Conservation (phyloP, 2,329 filamentous ascomycete species). For the Aspergillus bombycis region DNA sequence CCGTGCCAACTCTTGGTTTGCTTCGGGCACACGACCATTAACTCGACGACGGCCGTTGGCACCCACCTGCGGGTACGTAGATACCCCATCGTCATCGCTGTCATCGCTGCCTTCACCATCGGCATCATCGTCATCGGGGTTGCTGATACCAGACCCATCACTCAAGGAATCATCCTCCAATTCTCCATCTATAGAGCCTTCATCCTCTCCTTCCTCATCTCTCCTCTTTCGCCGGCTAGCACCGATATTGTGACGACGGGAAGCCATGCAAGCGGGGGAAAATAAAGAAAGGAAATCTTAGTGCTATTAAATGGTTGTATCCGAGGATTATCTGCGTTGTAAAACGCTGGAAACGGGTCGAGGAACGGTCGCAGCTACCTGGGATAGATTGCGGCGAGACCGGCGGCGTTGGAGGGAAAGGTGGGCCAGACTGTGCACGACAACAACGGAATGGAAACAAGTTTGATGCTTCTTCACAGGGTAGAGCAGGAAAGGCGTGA, state of each 20-base stretch:
- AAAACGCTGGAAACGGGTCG: slow-evolving; percentile 8
- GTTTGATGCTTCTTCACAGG: slow-evolving; percentile 12
- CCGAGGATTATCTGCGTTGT: not conserved
- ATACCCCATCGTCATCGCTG: slow-evolving; percentile 56
- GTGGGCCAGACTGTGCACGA: slow-evolving; percentile 5
- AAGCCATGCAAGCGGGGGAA: slow-evolving; percentile 42
- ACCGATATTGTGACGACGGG: slow-evolving; percentile 47
- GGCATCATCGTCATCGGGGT: slow-evolving; percentile 61
- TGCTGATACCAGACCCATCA: slow-evolving; percentile 61
- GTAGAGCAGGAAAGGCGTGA: slow-evolving; percentile 4
- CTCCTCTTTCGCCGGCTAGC: slow-evolving; percentile 48
- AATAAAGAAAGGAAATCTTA: slow-evolving; percentile 8
- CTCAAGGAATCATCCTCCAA: slow-evolving; percentile 65
- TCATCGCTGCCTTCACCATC: slow-evolving; percentile 63
- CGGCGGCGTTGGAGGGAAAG: slow-evolving; percentile 25
- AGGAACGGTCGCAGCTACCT: slow-evolving; percentile 21
- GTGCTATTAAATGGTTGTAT: not conserved
- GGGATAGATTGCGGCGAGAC: slow-evolving; percentile 24
- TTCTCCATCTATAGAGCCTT: slow-evolving; percentile 53
- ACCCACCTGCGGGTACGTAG: slow-evolving; percentile 27
- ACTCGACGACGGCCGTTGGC: slow-evolving; percentile 27
- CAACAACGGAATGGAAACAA: slow-evolving; percentile 17
- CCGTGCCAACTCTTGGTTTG: slow-evolving; percentile 34
- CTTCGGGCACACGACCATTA: slow-evolving; percentile 33
- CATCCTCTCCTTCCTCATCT: slow-evolving; percentile 55